A percentile compares a stretch with the other conserved stretches of the same genome.
phyloP scores from a whole-genome alignment of 805 yeast species.

The Clavispora fructus region DNA sequence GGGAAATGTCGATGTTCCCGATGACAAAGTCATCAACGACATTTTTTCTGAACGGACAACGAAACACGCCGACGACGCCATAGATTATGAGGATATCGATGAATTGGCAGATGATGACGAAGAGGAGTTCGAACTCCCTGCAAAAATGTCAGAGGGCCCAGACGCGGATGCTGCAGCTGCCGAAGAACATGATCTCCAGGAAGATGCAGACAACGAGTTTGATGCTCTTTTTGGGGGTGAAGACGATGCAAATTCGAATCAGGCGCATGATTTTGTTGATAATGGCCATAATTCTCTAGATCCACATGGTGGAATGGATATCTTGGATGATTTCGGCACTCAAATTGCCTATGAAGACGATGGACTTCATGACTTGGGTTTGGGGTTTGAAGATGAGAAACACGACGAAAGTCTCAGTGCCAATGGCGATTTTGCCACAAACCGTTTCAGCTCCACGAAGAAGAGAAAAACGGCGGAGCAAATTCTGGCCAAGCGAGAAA shows the following conservation, averaged over 20 bases:
- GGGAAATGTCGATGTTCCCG: constrained; percentile 24
- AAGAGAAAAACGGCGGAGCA: constrained; percentile 13
- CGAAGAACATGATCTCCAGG: constrained; percentile 20
- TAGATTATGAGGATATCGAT: constrained; percentile 91
- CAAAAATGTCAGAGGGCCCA: neutral
- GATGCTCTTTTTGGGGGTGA: constrained; percentile 36
- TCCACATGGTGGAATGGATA: constrained; percentile 10
- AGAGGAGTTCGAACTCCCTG: constrained; percentile 58
- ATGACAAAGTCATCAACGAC: constrained; percentile 33
- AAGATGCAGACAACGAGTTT: constrained; percentile 33
- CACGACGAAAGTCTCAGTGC: constrained; percentile 4
- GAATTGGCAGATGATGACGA: constrained; percentile 87
- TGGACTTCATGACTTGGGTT: constrained; percentile 14
- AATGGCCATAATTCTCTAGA: neutral
- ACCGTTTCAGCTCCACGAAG: neutral
- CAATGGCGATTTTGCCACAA: neutral
- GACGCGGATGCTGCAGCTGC: constrained; percentile 4
- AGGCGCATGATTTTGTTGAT: neutral
- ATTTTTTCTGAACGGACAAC: constrained; percentile 36
- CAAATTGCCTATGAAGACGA: constrained; percentile 15
- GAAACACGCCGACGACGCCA: constrained; percentile 84
- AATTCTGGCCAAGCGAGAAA: constrained; percentile 22
- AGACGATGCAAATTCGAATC: constrained; percentile 6
- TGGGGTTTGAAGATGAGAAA: constrained; percentile 18
- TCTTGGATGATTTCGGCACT: constrained; percentile 9